Percentiles rank a stretch among this genome's conserved stretches.
These are phyloP conservation scores for Magnolia officinalis DNA, from an alignment of 164 flowering plant genomes.

Conservation along the genomic window DNA sequence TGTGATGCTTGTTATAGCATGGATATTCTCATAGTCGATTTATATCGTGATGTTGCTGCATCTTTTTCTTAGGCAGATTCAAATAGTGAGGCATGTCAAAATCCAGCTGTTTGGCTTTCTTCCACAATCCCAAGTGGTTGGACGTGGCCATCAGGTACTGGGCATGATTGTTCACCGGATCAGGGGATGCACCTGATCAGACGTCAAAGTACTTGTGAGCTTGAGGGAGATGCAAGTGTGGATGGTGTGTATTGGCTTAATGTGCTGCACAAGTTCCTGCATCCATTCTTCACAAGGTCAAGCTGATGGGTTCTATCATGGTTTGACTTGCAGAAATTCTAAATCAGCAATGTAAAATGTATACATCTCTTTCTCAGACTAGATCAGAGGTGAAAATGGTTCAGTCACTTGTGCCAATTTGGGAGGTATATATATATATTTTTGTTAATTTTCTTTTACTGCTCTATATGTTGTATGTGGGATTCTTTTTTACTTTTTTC, in stretches of 20 bases:
- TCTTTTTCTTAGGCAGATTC: constrained; percentile 60
- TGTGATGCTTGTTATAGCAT: background rate
- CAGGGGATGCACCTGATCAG: constrained; percentile 23
- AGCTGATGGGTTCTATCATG: constrained; percentile 6
- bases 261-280: background rate
- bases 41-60: constrained; percentile 13
- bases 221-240: constrained; percentile 83
- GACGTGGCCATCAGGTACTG: constrained; percentile 54
- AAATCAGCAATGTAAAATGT: constrained; percentile 67
- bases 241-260: constrained; percentile 52
- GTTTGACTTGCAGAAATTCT: constrained; percentile 58
- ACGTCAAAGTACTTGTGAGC: constrained; percentile 81
- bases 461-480: background rate
- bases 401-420: constrained; percentile 91
- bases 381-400: constrained; percentile 85
- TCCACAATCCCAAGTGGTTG: constrained; percentile 69
- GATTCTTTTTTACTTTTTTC: background rate
- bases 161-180: constrained; percentile 28
- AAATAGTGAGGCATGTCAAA: constrained; percentile 20
- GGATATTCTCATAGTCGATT: no score
- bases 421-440: constrained; percentile 88
- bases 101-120: constrained; percentile 62
- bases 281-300: constrained; percentile 1
- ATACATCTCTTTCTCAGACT: constrained; percentile 73
- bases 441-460: constrained; percentile 6